Evolutionary conservation across 2,329 filamentous ascomycete species (phyloP).

Genomic region (Elsinoe arachidis): DNA sequence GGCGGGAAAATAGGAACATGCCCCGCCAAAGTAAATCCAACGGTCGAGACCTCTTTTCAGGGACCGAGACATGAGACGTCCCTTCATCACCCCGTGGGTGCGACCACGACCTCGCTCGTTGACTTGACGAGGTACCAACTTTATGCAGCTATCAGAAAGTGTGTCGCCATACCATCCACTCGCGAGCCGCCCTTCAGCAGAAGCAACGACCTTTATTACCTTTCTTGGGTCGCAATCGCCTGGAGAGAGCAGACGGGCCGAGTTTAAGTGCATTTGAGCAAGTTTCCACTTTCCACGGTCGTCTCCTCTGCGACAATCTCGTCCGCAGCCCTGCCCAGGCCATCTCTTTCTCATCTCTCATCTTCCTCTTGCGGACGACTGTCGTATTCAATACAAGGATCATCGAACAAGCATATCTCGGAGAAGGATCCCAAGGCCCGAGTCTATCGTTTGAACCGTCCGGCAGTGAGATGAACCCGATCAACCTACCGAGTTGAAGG

Average conservation of each 20-base stretch:
- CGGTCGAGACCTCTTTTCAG: conserved; percentile 1
- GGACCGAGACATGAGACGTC: background rate
- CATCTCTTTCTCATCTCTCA: conserved; percentile 8
- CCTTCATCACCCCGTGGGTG: background rate
- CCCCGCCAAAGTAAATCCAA: background rate
- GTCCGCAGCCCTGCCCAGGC: background rate
- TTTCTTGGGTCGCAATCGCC: background rate
- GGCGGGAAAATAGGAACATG: background rate
- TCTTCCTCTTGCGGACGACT: background rate
- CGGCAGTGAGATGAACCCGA: background rate
- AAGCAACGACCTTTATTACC: background rate
- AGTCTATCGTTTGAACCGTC: background rate
- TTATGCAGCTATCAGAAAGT: background rate
- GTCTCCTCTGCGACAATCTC: background rate
- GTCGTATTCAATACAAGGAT: background rate
- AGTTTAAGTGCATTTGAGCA: conserved; percentile 4
- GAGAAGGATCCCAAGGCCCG: background rate
- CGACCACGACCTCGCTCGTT: background rate
- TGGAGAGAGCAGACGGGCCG: background rate
- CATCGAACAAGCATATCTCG: background rate
- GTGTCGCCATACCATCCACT: background rate
- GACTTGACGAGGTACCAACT: background rate
- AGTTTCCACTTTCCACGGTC: background rate
- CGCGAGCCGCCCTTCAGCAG: background rate
- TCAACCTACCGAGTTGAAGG: background rate